These are phyloP conservation scores for Sesbania bispinosa DNA, from an alignment of 306 rosid species.

Conservation along the genomic window DNA sequence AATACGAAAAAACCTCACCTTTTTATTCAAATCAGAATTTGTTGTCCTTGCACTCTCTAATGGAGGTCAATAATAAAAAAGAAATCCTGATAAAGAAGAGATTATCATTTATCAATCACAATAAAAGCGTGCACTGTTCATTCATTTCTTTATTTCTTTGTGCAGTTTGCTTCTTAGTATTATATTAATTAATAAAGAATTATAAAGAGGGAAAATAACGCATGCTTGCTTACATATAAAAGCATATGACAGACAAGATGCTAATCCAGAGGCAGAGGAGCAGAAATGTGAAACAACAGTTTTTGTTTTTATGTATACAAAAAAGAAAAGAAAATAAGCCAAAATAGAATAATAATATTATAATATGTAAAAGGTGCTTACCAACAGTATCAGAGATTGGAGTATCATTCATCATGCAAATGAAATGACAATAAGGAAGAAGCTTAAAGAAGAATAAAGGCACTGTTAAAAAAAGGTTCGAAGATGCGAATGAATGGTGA, in stretches of 20 bases:
- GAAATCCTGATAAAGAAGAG: neutral
- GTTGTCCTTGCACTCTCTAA: slow-evolving; percentile 6
- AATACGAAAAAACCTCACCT: slow-evolving; percentile 12
- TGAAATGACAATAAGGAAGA: slow-evolving; percentile 42
- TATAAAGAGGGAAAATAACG: neutral
- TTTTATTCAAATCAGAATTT: slow-evolving; percentile 37
- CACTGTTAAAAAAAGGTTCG: slow-evolving; percentile 15
- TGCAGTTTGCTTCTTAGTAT: neutral
- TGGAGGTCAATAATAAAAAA: slow-evolving; percentile 23
- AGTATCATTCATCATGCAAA: slow-evolving; percentile 27
- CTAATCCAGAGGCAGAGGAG: slow-evolving; percentile 52
- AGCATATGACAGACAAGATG: no score
- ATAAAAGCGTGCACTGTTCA: slow-evolving; percentile 7
- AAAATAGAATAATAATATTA: neutral
- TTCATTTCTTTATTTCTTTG: slow-evolving; percentile 2
- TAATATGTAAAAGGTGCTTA: slow-evolving; percentile 18
- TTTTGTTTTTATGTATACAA: slow-evolving; percentile 1
- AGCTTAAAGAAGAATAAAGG: slow-evolving; percentile 38
- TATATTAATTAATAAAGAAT: neutral
- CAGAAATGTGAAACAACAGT: slow-evolving; percentile 37
- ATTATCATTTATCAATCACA: slow-evolving; percentile 16
- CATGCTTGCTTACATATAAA: slow-evolving; percentile 12
- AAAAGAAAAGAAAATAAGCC: neutral
- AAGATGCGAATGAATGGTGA: slow-evolving; percentile 26
- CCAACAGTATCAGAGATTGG: slow-evolving; percentile 35